Percentiles rank a stretch among this genome's conserved stretches.
Evolutionary conservation across 257 asterid genomes (phyloP).

Genomic region (Solanum microdontum): DNA sequence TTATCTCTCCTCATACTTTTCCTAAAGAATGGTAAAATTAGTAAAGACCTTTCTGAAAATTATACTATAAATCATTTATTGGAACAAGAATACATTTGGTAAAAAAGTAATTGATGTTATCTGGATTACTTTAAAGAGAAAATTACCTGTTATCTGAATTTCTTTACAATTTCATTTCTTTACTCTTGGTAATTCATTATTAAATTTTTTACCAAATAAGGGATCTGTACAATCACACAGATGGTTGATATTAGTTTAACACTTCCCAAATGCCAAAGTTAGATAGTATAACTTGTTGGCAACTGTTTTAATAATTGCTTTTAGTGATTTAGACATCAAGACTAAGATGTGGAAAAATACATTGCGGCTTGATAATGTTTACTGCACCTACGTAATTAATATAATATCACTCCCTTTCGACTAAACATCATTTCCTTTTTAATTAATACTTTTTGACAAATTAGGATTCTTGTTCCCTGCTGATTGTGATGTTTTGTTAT

Average conservation of each 20-base stretch:
- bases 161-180: not conserved
- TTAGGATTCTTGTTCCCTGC: not conserved
- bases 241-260: not conserved
- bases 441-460: not conserved
- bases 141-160: not conserved
- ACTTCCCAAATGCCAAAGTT: not conserved
- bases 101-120: not conserved
- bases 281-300: not conserved
- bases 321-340: not conserved
- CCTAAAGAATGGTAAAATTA: not conserved
- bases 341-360: not conserved
- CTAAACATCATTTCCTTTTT: not conserved
- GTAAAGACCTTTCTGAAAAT: not conserved
- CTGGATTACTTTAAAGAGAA: not conserved
- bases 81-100: not conserved
- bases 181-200: no score
- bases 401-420: not conserved
- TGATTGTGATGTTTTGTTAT: not conserved
- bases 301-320: not conserved
- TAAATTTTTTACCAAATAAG: not conserved
- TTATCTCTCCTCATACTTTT: not conserved
- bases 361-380: not conserved
- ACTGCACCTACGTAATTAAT: slow-evolving; percentile 14
- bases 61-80: not conserved
- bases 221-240: not conserved